Percentiles rank a stretch among this genome's conserved stretches.
These are phyloP conservation scores for Suhomyces wounanorum DNA, from an alignment of 1,139 yeast species.

Conservation along the genomic window DNA sequence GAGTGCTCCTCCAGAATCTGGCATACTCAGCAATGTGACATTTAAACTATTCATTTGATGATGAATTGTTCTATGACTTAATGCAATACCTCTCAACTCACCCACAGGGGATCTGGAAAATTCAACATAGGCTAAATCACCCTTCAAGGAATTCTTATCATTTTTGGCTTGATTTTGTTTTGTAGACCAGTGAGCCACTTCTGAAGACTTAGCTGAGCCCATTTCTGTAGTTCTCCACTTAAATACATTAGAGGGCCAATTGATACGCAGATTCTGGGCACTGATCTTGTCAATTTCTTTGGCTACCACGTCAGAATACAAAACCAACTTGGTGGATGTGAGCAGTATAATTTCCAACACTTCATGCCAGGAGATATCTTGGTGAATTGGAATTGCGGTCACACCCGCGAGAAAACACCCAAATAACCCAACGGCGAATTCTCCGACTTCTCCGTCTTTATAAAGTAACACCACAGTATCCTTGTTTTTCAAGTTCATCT, in stretches of 20 bases:
- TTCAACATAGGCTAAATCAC: constrained; percentile 88
- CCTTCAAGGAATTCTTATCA: constrained; percentile 14
- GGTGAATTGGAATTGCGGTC: constrained; percentile 90
- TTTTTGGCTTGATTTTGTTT: constrained; percentile 42
- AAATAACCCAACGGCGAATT: constrained; percentile 79
- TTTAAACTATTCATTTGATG: constrained; percentile 85
- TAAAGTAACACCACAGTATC: constrained; percentile 85
- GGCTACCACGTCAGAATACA: constrained; percentile 78
- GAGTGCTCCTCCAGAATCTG: constrained; percentile 48
- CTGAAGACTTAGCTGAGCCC: constrained; percentile 61
- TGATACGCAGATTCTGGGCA: constrained; percentile 36
- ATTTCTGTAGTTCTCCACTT: constrained; percentile 90
- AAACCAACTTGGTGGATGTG: constrained; percentile 75
- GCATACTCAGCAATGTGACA: constrained; percentile 65
- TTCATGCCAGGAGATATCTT: constrained; percentile 66
- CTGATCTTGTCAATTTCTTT: constrained; percentile 65
- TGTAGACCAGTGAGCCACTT: constrained; percentile 33
- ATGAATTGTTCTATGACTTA: constrained; percentile 83
- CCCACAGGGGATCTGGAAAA: constrained; percentile 90
- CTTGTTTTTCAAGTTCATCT: constrained; percentile 66
- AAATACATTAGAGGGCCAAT: constrained; percentile 49
- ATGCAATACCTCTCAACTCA: constrained; percentile 88
- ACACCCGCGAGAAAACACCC: constrained; percentile 95
- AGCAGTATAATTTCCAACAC: constrained; percentile 69
- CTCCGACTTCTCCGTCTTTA: constrained; percentile 81